A percentile compares a stretch with the other conserved stretches of the same genome.
Conservation (phyloP, 441 rosid species). For the Corymbia citriodora region DNA sequence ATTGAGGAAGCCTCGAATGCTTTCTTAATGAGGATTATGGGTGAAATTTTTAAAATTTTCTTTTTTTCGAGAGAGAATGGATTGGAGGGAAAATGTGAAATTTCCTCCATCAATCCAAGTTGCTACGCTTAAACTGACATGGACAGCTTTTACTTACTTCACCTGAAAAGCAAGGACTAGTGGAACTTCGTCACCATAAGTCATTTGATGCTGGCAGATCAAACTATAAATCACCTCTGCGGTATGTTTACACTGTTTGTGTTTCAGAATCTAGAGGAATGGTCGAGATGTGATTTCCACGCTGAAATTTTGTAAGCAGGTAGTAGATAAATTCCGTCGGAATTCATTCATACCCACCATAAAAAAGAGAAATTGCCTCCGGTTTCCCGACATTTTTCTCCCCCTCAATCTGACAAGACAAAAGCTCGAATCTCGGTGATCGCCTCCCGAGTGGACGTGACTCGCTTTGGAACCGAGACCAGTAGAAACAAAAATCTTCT, state of each 20-base stretch:
- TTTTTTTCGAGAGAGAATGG: neutral
- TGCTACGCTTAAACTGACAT: neutral
- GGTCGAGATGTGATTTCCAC: neutral
- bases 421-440: neutral
- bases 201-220: neutral
- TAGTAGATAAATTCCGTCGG: neutral
- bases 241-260: neutral
- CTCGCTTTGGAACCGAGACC: neutral
- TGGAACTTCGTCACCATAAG: neutral
- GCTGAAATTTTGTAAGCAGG: neutral
- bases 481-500: neutral
- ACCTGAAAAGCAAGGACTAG: neutral
- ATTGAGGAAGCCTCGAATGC: neutral
- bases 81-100: neutral
- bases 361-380: neutral
- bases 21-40: neutral
- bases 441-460: neutral
- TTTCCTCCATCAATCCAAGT: neutral
- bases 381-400: neutral
- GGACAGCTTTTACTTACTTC: neutral
- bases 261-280: neutral
- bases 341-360: neutral
- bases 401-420: neutral
- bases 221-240: neutral
- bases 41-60: neutral